A percentile compares a stretch with the other conserved stretches of the same genome.
phyloP scores from a whole-genome alignment of 352 stramenopile species.

The Phytophthora boehmeriae region DNA sequence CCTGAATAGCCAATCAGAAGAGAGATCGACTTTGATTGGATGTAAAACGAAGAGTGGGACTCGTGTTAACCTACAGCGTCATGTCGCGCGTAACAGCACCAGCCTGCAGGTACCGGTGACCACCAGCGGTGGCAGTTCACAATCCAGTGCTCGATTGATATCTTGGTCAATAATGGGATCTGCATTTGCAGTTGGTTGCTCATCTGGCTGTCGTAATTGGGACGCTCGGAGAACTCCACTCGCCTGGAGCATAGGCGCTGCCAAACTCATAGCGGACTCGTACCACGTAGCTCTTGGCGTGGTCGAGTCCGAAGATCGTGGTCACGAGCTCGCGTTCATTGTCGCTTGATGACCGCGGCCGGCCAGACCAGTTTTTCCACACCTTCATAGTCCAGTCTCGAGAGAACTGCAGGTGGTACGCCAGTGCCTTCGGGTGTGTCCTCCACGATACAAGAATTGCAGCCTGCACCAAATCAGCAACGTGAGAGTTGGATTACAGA shows the following conservation, averaged over 20 bases:
- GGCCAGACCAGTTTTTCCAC: conserved; percentile 78
- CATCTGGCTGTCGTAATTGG: conserved; percentile 48
- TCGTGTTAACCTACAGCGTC: not conserved
- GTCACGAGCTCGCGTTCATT: conserved; percentile 65
- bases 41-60: not conserved
- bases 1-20: conserved; percentile 1
- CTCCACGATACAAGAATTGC: conserved; percentile 68
- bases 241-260: conserved; percentile 40
- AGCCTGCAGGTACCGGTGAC: too few relatives aligned
- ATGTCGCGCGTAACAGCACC: not conserved
- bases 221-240: conserved; percentile 66
- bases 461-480: conserved; percentile 35
- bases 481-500: conserved; percentile 5
- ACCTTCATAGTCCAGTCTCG: conserved; percentile 79
- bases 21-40: not conserved
- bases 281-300: conserved; percentile 76
- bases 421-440: conserved; percentile 52
- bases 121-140: too few relatives aligned
- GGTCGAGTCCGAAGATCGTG: conserved; percentile 73
- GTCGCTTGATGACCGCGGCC: conserved; percentile 45
- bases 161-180: too few relatives aligned
- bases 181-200: not conserved
- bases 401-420: conserved; percentile 74
- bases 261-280: conserved; percentile 74
- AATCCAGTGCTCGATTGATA: too few relatives aligned